Base-by-base conservation (phyloP, 805 yeast genomes). In the Lipomyces oligophaga region DNA sequence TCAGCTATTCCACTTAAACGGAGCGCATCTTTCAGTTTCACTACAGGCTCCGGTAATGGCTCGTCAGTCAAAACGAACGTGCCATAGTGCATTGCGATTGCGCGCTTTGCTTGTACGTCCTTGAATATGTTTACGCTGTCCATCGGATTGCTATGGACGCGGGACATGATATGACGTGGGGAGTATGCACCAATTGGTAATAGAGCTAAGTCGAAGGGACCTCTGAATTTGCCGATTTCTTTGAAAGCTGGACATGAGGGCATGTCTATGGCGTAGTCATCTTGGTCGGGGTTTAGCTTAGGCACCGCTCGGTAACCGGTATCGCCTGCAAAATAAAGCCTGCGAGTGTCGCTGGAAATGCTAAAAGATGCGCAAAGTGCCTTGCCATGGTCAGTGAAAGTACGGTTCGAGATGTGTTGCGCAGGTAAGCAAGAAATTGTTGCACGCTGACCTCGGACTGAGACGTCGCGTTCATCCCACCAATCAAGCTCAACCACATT, bases 401-500 rank as follows among this genome's bases (percentile, higher is more conserved):
- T 13, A 5, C 55, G 38, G 31, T 43, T 43, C 7, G 53, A 37
- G 15, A 27, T 38, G 33, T 50, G 55, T 35, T 50, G 52, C 15
- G 46, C 45, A 7, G 52, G 49, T 19, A 46, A 31, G 11, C 46
- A 43, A 3, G 44, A 30, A 8, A 45, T n/a, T 8, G 47, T 41
- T 3, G 47, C 49, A 1, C 20, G 31, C 18, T 38, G 30, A 20
- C 47, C 50, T 31, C 34, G n/a, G 13, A 45, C 41, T 5, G 41
- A n/a, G 28, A 50, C 24, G 5, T 34, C 49, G n/a, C 39, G 43
- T 25, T 74, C 67, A 41, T 87, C 88, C 97, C 97, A 89, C 97
- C 97, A 89, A 58, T 83, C 81, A 77, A 90, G 72, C 62, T 89
- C 97, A 1, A 80, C 70, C 6, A 79, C 75, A 43, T 79, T 78